Percentiles rank a stretch among this genome's conserved stretches.
These are phyloP conservation scores for Lodderomyces metapsilosis DNA, from an alignment of 1,139 yeast species.

Conservation along the genomic window DNA sequence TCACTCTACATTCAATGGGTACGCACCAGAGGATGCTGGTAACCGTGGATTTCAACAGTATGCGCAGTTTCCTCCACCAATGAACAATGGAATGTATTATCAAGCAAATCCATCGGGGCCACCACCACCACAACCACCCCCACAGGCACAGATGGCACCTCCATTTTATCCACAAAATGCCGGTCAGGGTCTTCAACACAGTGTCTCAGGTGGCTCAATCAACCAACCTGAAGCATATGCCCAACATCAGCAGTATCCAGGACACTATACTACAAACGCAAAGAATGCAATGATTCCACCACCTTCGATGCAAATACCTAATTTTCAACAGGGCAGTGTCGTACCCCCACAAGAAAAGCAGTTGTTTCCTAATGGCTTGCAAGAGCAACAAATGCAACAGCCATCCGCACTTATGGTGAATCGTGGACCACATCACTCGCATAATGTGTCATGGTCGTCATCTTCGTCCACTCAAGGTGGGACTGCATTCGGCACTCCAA, in stretches of 20 bases:
- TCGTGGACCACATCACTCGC: slow-evolving; percentile 8
- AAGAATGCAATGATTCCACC: slow-evolving; percentile 11
- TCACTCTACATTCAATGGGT: neutral
- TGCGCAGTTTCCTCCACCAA: slow-evolving; percentile 5
- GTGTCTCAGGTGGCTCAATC: slow-evolving; percentile 11
- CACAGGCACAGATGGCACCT: neutral
- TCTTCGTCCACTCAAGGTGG: slow-evolving; percentile 9
- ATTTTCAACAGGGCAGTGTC: neutral
- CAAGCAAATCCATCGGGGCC: slow-evolving; percentile 6
- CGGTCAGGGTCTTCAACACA: slow-evolving; percentile 8
- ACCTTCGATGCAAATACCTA: slow-evolving; percentile 3
- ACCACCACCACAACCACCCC: slow-evolving; percentile 4
- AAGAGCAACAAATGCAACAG: slow-evolving; percentile 2
- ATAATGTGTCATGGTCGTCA: slow-evolving; percentile 14
- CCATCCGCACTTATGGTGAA: neutral
- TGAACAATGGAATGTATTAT: neutral
- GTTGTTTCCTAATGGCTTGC: slow-evolving; percentile 1
- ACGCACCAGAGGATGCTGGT: neutral
- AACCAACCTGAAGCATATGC: slow-evolving; percentile 7
- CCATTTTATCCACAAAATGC: neutral
- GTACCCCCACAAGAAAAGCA: slow-evolving; percentile 3
- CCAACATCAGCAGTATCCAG: slow-evolving; percentile 12
- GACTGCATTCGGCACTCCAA: slow-evolving; percentile 9
- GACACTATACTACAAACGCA: neutral
- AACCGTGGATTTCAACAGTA: slow-evolving; percentile 7